Conservation (phyloP, 192 early-diverging fungal genomes). For the Linnemannia exigua region DNA sequence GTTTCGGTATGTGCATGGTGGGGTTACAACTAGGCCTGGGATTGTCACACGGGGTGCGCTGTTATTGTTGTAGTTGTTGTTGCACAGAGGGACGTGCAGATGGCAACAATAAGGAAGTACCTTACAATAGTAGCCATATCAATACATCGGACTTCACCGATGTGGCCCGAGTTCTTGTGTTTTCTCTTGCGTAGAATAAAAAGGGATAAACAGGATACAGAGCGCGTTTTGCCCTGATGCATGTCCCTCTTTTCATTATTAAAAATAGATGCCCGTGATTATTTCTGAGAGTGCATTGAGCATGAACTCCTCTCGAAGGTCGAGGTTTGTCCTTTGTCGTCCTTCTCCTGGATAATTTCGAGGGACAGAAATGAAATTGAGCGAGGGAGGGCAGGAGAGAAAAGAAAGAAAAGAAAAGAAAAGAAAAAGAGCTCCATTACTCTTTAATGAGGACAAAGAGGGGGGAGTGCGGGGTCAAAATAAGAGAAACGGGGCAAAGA, state of each 20-base stretch:
- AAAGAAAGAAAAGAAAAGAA: too few species aligned
- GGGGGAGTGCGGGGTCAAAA: too few species aligned
- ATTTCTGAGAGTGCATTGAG: background rate
- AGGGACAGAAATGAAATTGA: too few species aligned
- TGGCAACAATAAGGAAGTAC: background rate
- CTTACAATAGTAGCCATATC: background rate
- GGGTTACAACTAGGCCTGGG: background rate
- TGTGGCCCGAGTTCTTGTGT: background rate
- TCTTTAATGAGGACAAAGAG: too few species aligned
- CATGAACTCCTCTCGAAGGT: background rate
- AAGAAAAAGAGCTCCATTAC: too few species aligned
- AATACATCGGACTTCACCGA: background rate
- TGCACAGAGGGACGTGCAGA: background rate
- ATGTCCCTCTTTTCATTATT: background rate
- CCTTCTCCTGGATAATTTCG: too few species aligned
- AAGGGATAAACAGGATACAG: background rate
- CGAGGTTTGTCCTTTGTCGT: background rate
- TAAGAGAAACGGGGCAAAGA: too few species aligned
- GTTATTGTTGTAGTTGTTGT: background rate
- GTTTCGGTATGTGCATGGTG: background rate
- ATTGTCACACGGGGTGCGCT: background rate
- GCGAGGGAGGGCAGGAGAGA: too few species aligned
- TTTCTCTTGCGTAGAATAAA: background rate
- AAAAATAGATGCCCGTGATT: background rate
- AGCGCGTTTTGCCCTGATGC: constrained; percentile 1